Evolutionary conservation across 768 basidiomycete genomes (phyloP), one percentile per base, ranked within the genome.

Genomic region (Kwoniella mangroviensis): DNA sequence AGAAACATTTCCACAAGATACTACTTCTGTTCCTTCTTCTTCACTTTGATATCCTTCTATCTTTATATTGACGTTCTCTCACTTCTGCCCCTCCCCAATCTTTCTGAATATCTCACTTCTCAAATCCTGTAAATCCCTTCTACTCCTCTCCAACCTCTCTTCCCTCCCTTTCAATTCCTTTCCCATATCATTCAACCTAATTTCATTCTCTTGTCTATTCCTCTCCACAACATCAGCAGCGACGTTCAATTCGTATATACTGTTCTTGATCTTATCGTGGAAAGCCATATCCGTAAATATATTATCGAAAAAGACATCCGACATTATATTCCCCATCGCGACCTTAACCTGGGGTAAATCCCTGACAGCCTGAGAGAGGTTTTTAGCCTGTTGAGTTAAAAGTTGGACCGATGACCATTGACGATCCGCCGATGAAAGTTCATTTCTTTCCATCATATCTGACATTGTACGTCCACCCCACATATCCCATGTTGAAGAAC

Each of bases 201-300:
- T 60, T 22, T 60, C n/a, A 43, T 60, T 60, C 22, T 60, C 42
- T 42, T 60, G 58, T 13, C 34, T 41, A 43, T 60, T 60, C 42
- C 34, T 60, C 22, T 60, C 58, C 9, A 60, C 58, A 0, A 60
- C 19, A 22, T 60, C 58, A 17, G 58, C 58, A 42, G 58, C 58
- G 10, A 41, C 28, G 22, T 60, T 60, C 58, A 60, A 42, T 21
- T 60, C 58, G 42, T 42, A 60, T 22, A 42, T 12, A 60, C 58
- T 60, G 1, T 60, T 34, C 22, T 60, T 60, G 21, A 60, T 60
- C 41, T 60, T 60, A 6, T 60, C 58, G 22, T 60, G 58, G 3
- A 60, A 60, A 17, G 58, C 58, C 58, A 60, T 60, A 60, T 60
- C 58, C 19, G 58, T 60, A 24, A 60, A 42, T n/a, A 60, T 60